These are phyloP conservation scores for Neonothopanus nambi DNA, from an alignment of 1,284 basidiomycete genomes.

Conservation along the genomic window DNA sequence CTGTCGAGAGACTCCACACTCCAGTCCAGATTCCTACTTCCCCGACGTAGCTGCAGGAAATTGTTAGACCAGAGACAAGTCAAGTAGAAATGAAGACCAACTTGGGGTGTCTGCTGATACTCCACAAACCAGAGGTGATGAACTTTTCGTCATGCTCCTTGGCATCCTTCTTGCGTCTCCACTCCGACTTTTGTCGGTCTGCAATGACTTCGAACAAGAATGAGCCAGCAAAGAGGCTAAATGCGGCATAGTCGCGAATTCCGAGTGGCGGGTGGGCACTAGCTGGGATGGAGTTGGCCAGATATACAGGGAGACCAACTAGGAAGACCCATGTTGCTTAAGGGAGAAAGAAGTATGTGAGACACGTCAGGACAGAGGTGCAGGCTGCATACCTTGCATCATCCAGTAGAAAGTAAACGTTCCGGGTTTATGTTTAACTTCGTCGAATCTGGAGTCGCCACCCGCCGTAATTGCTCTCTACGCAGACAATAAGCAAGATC, in stretches of 20 bases:
- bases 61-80: background rate
- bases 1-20: conserved; percentile 61
- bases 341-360: background rate
- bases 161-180: conserved; percentile 63
- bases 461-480: conserved; percentile 44
- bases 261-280: conserved; percentile 58
- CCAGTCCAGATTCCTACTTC: conserved; percentile 77
- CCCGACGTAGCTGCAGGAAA: conserved; percentile 62
- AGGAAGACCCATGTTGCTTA: conserved; percentile 70
- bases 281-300: conserved; percentile 65
- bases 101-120: conserved; percentile 77
- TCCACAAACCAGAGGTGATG: conserved; percentile 73
- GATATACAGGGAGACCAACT: conserved; percentile 69
- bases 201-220: conserved; percentile 66
- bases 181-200: conserved; percentile 70
- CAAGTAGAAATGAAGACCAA: conserved; percentile 32
- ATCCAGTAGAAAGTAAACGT: conserved; percentile 71
- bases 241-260: conserved; percentile 55
- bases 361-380: background rate
- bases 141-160: conserved; percentile 78
- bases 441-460: conserved; percentile 69
- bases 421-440: conserved; percentile 61
- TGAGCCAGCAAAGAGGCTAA: conserved; percentile 59
- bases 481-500: too few relatives aligned
- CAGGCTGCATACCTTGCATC: conserved; percentile 50